Percentiles rank a stretch among this genome's conserved stretches.
Evolutionary conservation across 2,329 filamentous ascomycete genomes (phyloP).

Genomic region (Akanthomyces dipterigenus): DNA sequence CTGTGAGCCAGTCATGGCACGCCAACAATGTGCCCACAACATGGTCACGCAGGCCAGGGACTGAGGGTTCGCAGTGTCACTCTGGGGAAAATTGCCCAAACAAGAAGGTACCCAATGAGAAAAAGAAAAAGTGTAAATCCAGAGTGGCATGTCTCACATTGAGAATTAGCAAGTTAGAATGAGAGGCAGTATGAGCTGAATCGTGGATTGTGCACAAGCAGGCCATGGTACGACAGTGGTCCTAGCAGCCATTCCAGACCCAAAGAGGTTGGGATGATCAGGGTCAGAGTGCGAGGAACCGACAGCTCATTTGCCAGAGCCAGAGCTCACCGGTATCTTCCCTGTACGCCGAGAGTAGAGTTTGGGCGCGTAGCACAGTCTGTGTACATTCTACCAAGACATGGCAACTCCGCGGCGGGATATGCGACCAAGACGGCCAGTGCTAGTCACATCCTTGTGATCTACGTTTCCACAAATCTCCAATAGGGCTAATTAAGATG

Average conservation of each 20-base stretch:
- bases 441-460: not conserved
- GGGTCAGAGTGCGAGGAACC: not conserved
- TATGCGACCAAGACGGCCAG: not conserved
- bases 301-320: not conserved
- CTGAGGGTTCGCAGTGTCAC: not conserved
- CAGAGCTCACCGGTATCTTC: not conserved
- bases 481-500: not conserved
- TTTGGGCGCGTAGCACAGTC: not conserved
- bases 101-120: not conserved
- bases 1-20: not conserved
- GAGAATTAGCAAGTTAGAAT: not conserved
- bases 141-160: not conserved
- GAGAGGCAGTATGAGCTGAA: not conserved
- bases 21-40: not conserved
- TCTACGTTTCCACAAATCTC: not conserved
- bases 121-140: not conserved
- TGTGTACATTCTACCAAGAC: not conserved
- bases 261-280: not conserved
- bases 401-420: not conserved
- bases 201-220: not conserved
- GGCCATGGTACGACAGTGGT: not conserved
- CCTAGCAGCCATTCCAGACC: not conserved
- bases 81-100: not conserved
- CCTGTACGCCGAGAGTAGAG: not conserved
- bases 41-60: not conserved